These are phyloP conservation scores for Collybia sp. DNA, from an alignment of 768 basidiomycete genomes.

Conservation along the genomic window DNA sequence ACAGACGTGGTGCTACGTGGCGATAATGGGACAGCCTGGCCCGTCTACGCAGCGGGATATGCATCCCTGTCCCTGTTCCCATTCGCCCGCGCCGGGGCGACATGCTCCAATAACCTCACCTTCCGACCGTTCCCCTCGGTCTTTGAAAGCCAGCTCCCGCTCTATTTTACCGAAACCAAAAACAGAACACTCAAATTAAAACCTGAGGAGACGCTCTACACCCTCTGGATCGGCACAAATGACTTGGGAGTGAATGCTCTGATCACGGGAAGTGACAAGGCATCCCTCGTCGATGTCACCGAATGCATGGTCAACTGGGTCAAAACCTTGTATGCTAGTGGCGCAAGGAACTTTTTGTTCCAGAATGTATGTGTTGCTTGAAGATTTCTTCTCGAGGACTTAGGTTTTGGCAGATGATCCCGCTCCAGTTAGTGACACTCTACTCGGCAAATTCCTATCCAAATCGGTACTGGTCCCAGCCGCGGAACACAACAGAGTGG, in stretches of 20 bases:
- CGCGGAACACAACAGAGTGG: conserved; percentile 29
- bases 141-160: conserved; percentile 48
- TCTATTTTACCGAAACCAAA: conserved; percentile 33
- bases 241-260: conserved; percentile 39
- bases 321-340: conserved; percentile 31
- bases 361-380: conserved; percentile 35
- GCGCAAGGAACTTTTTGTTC: conserved; percentile 45
- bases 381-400: neutral
- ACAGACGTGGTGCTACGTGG: conserved; percentile 40
- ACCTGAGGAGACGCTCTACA: conserved; percentile 37
- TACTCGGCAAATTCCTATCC: conserved; percentile 29
- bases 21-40: conserved; percentile 49
- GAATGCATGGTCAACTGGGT: conserved; percentile 38
- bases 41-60: conserved; percentile 49
- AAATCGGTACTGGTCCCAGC: conserved; percentile 26
- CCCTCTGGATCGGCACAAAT: conserved; percentile 50
- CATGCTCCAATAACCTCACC: conserved; percentile 57
- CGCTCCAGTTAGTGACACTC: conserved; percentile 30
- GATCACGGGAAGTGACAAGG: conserved; percentile 28
- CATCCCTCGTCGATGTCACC: conserved; percentile 37
- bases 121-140: conserved; percentile 49
- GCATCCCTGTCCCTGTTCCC: conserved; percentile 45
- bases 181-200: conserved; percentile 7
- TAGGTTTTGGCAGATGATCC: conserved; percentile 27
- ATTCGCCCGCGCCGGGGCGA: conserved; percentile 54